Evolutionary conservation across 2,329 filamentous ascomycete species (phyloP), one percentile per base, ranked within the genome.

Genomic region (Dactylellina cionopaga): DNA sequence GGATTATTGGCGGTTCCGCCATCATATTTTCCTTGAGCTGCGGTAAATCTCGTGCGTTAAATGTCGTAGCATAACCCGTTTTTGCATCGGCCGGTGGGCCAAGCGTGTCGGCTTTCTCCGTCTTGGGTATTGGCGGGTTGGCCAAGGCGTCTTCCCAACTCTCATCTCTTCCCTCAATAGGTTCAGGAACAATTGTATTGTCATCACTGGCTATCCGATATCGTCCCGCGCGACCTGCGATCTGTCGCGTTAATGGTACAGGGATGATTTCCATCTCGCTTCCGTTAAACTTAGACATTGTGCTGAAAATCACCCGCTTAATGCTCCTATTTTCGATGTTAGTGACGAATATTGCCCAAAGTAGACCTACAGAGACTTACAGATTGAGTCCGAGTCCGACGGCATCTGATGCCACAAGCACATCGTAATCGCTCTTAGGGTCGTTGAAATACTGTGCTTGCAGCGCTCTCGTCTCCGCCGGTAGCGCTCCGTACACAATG

Each of bases 331-430:
- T 15, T 9, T 3, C 9, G 27, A 44, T 31, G 33, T 17, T 29
- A 13, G 55, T 44, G 37, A 15, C 29, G 7, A 33, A 15, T 10
- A 44, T 41, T 15, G 24, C 19, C 35, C 17, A 10, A 22, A 56
- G 44, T 24, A 2, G 31, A 35, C 13, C 15, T 13, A 13, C 15
- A 25, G 2, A 13, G 11, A 80, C 84, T 80, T 88, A 92, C 79
- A 99, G 81, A 78, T 99, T 99, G 19, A 99, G 83, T 0, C 96
- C 95, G 94, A 99, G 98, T 35, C 95, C 95, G 74, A 99, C 94
- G 47, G 95, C 95, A 81, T 97, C 92, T 76, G 92, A 97, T 6
- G 96, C 95, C 24, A 95, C 93, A 4, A 99, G 84, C 76, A 89
- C 96, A 79, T 99, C 95, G 79, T 97, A 99, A 70, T 97, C 93